Conservation (phyloP, 306 rosid genomes). For the Fagus sylvatica region DNA sequence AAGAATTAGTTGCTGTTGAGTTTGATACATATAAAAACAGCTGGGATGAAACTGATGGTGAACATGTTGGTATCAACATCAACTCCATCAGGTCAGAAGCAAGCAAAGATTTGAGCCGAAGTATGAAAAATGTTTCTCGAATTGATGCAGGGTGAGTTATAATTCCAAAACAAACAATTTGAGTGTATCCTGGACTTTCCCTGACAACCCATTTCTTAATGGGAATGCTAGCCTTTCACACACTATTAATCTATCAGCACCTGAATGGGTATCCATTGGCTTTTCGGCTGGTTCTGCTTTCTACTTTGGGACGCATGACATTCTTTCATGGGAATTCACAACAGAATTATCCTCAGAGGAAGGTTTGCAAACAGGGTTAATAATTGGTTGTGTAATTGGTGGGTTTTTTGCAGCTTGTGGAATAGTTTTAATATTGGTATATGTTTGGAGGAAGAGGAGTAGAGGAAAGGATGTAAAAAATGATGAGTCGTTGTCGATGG, state of each 20-base stretch:
- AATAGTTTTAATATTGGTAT: background rate
- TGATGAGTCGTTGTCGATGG: conserved; percentile 10
- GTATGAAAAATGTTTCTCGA: background rate
- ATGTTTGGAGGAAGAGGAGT: background rate
- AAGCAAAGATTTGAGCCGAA: background rate
- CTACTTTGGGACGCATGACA: background rate
- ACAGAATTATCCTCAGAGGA: background rate
- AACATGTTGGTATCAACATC: conserved; percentile 1
- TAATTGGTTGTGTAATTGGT: conserved; percentile 1
- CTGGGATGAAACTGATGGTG: background rate
- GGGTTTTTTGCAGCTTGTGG: background rate
- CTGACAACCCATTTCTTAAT: background rate
- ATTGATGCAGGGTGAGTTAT: background rate
- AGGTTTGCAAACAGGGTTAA: background rate
- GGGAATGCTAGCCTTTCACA: background rate
- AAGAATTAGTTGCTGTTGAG: background rate
- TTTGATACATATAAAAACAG: background rate
- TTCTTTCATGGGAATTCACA: background rate
- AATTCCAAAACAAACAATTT: background rate
- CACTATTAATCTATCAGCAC: background rate
- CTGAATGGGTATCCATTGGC: conserved; percentile 10
- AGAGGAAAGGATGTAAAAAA: background rate
- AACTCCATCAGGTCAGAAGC: background rate
- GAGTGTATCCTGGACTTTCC: background rate
- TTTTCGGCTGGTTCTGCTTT: background rate